phyloP scores from a whole-genome alignment of 139 green algal genomes.

The Klebsormidium nitens region DNA sequence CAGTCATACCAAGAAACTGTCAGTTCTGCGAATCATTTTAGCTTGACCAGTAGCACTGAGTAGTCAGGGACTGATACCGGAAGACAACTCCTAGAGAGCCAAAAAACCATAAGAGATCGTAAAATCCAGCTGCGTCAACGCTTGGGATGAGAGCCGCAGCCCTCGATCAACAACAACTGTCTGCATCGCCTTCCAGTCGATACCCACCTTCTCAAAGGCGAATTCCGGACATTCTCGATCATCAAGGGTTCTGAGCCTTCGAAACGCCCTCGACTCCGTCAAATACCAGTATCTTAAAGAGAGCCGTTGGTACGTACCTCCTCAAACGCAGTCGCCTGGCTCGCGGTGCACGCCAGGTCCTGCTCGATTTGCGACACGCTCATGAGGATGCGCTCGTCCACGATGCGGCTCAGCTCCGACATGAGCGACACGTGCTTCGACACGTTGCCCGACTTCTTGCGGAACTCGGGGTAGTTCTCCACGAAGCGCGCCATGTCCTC shows the following conservation, averaged over 20 bases:
- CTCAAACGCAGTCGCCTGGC: constrained; percentile 42
- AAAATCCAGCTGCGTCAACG: no score
- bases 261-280: neutral
- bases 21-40: no score
- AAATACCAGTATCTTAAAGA: constrained; percentile 20
- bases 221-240: no score
- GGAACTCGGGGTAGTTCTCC: constrained; percentile 53
- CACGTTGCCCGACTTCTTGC: constrained; percentile 39
- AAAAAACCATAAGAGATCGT: no score
- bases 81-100: no score
- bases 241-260: neutral
- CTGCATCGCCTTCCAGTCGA: no score
- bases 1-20: no score
- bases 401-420: constrained; percentile 27
- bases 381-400: constrained; percentile 40
- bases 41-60: no score
- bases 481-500: constrained; percentile 54
- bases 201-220: no score
- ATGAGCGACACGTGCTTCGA: constrained; percentile 49
- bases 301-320: neutral
- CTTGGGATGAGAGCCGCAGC: no score
- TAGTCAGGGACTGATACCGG: no score
- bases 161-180: no score
- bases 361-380: constrained; percentile 76
- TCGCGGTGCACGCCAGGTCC: constrained; percentile 73